Percentiles rank a stretch among this genome's conserved stretches.
These are phyloP conservation scores for Penicillium glabrum DNA, from an alignment of 2,329 filamentous ascomycete genomes.

Conservation along the genomic window DNA sequence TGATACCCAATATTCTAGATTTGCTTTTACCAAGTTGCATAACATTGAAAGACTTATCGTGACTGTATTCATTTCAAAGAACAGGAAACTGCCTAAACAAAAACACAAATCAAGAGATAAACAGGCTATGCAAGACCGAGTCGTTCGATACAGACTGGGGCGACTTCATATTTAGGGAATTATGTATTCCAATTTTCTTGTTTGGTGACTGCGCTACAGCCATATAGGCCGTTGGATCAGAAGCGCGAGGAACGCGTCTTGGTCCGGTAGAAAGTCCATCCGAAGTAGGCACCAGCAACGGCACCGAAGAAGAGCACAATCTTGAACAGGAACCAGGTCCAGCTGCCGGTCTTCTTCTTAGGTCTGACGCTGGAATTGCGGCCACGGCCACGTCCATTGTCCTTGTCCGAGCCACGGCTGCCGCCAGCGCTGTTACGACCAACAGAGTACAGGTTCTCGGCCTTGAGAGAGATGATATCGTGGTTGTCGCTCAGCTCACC, in stretches of 20 bases:
- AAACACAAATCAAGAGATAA: conserved; percentile 10
- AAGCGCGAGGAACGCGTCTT: conserved; percentile 50
- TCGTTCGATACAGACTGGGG: conserved; percentile 10
- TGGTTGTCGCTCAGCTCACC: conserved; percentile 97
- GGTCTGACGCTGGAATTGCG: conserved; percentile 23
- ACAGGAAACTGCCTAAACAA: conserved; percentile 7
- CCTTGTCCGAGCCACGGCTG: conserved; percentile 27
- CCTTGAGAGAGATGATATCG: conserved; percentile 84
- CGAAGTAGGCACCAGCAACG: conserved; percentile 74
- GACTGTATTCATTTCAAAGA: conserved; percentile 23
- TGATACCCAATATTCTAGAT: conserved; percentile 11
- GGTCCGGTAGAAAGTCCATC: conserved; percentile 78
- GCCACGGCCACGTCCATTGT: conserved; percentile 24
- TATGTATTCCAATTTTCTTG: background rate
- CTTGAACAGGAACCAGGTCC: conserved; percentile 78
- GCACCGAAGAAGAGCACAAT: conserved; percentile 71
- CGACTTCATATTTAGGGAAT: conserved; percentile 12
- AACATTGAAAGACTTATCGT: conserved; percentile 14
- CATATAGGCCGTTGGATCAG: conserved; percentile 11
- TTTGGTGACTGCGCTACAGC: background rate
- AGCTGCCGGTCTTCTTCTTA: conserved; percentile 47
- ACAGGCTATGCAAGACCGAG: conserved; percentile 26
- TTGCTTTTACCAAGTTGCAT: background rate
- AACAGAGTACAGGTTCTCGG: conserved; percentile 75
- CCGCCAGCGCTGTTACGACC: conserved; percentile 42